A percentile compares a stretch with the other conserved stretches of the same genome.
Conservation (phyloP, 768 basidiomycete species). For the Termitomyces sp. region DNA sequence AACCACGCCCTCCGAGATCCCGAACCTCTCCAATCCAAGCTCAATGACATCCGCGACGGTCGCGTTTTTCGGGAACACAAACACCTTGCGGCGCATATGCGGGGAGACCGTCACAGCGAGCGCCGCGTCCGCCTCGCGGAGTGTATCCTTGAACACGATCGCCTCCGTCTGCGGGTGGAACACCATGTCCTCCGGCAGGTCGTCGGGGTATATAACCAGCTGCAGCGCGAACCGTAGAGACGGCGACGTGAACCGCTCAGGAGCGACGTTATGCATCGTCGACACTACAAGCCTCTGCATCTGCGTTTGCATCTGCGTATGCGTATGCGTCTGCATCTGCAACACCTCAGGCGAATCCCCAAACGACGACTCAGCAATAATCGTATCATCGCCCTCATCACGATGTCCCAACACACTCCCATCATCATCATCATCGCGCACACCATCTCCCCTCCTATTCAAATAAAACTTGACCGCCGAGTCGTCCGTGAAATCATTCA, state of each 20-base stretch:
- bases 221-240: slow-evolving; percentile 84
- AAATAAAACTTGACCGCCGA: slow-evolving; percentile 96
- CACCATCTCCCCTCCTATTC: slow-evolving; percentile 51
- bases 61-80: slow-evolving; percentile 90
- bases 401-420: slow-evolving; percentile 35
- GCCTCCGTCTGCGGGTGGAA: slow-evolving; percentile 94
- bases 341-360: slow-evolving; percentile 15
- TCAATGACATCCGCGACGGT: slow-evolving; percentile 98
- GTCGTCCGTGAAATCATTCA: slow-evolving; percentile 98
- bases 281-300: slow-evolving; percentile 37
- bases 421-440: slow-evolving; percentile 28
- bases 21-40: slow-evolving; percentile 86
- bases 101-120: slow-evolving; percentile 54
- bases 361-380: slow-evolving; percentile 34
- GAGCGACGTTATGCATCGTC: slow-evolving; percentile 40
- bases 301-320: neutral
- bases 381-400: slow-evolving; percentile 34
- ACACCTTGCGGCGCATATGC: slow-evolving; percentile 69
- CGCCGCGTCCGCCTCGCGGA: slow-evolving; percentile 48
- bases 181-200: slow-evolving; percentile 90
- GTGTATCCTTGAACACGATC: slow-evolving; percentile 79
- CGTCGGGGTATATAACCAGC: slow-evolving; percentile 80
- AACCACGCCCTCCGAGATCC: slow-evolving; percentile 94
- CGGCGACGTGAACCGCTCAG: slow-evolving; percentile 78
- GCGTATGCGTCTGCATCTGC: no score